Conservation (phyloP, 345 rosid genomes). For the Anacardium occidentale region DNA sequence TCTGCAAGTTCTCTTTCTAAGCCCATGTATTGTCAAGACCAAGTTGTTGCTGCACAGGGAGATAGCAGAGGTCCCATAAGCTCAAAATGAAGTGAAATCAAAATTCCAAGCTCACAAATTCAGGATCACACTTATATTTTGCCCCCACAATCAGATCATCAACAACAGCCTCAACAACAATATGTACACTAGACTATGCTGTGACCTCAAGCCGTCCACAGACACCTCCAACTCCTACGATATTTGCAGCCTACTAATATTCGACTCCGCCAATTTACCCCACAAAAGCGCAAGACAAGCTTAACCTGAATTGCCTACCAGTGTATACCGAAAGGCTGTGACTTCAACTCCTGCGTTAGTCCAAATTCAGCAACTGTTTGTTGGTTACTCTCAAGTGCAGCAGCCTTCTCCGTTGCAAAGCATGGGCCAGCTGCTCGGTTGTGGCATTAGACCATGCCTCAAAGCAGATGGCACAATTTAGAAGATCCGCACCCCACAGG, state of each 20-base stretch:
- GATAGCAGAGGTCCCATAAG: conserved; percentile 33
- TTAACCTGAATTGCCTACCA: conserved; percentile 46
- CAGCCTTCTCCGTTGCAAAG: conserved; percentile 64
- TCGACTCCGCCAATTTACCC: conserved; percentile 46
- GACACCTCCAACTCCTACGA: conserved; percentile 23
- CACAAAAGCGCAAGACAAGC: conserved; percentile 32
- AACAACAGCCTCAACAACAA: conserved; percentile 40
- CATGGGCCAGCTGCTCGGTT: conserved; percentile 51
- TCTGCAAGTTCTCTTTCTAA: conserved; percentile 62
- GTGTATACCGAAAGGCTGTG: conserved; percentile 36
- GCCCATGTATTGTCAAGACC: conserved; percentile 56
- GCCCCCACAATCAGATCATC: conserved; percentile 28
- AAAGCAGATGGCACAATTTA: conserved; percentile 40
- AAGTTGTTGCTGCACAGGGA: conserved; percentile 26
- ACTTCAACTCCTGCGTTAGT: conserved; percentile 35
- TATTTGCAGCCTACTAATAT: conserved; percentile 28
- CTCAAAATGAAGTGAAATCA: conserved; percentile 31
- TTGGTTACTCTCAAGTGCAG: conserved; percentile 50
- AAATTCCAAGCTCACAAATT: conserved; percentile 34
- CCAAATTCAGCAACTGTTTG: conserved; percentile 55
- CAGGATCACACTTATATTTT: conserved; percentile 27
- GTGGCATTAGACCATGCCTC: conserved; percentile 60
- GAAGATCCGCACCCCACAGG: conserved; percentile 37
- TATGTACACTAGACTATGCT: conserved; percentile 39
- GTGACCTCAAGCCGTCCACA: conserved; percentile 21